Percentiles rank a stretch among this genome's conserved stretches.
Evolutionary conservation across 139 green algal species (phyloP).

Genomic region (Chlorella sp.): DNA sequence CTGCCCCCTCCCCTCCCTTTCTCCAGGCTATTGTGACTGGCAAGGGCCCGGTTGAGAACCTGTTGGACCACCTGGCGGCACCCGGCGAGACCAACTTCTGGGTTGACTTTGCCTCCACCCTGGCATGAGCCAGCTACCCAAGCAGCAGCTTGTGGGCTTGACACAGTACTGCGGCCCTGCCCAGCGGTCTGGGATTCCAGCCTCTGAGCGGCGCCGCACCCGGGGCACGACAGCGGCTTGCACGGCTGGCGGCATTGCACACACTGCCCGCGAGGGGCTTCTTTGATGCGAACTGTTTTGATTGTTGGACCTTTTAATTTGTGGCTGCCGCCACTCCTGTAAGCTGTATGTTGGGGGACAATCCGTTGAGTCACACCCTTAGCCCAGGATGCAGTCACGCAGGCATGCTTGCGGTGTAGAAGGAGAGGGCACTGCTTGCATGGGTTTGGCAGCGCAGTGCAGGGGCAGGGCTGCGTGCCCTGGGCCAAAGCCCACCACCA

Average conservation of each 20-base stretch:
- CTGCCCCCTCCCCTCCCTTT: not conserved
- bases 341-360: not conserved
- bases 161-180: no score
- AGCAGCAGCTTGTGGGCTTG: not conserved
- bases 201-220: no score
- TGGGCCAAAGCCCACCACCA: no score
- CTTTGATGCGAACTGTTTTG: no score
- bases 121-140: constrained; percentile 1
- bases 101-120: constrained; percentile 47
- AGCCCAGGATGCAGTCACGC: no score
- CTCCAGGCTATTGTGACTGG: constrained; percentile 50
- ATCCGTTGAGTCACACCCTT: no score
- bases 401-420: no score
- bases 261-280: no score
- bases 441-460: no score
- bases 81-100: constrained; percentile 84
- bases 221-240: not conserved
- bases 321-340: not conserved
- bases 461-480: no score
- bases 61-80: constrained; percentile 83
- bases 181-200: not conserved
- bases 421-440: no score
- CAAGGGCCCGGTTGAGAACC: constrained; percentile 80
- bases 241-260: not conserved
- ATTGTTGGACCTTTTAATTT: not conserved